These are phyloP conservation scores for Diutina neorugosa DNA, from an alignment of 1,139 yeast species.

Conservation along the genomic window DNA sequence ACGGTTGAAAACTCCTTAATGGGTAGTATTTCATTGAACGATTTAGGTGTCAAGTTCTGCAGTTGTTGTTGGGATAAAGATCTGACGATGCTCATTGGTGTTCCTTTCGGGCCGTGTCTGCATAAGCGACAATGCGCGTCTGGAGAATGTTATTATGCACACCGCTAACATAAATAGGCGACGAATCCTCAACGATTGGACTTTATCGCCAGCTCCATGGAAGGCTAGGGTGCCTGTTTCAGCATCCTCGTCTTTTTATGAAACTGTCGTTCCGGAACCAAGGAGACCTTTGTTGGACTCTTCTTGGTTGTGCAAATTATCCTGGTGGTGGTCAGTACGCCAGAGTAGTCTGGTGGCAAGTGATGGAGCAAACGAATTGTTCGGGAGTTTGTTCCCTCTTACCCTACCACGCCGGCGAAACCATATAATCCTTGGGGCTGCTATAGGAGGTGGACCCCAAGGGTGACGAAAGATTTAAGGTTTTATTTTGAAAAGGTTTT, in stretches of 20 bases:
- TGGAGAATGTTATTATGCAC: neutral
- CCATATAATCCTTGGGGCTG: neutral
- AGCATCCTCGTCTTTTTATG: neutral
- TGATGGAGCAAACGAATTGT: neutral
- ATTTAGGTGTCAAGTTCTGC: neutral
- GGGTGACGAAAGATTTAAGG: neutral
- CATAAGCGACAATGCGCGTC: neutral
- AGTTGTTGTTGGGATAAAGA: neutral
- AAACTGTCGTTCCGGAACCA: neutral
- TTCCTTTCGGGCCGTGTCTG: neutral
- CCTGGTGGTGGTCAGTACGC: neutral
- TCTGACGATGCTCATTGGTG: neutral
- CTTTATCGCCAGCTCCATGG: neutral
- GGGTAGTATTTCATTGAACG: no score
- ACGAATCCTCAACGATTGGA: neutral
- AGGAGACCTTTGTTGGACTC: neutral
- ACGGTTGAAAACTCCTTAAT: no score
- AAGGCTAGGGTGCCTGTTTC: neutral
- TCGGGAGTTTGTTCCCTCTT: neutral
- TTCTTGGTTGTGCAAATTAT: neutral
- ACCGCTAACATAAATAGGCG: neutral
- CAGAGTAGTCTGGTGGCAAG: neutral
- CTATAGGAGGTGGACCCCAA: neutral
- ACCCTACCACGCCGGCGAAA: neutral
- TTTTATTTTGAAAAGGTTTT: neutral